Evolutionary conservation across 176 grass and related monocot genomes (phyloP).

Genomic region (Avena sativa): DNA sequence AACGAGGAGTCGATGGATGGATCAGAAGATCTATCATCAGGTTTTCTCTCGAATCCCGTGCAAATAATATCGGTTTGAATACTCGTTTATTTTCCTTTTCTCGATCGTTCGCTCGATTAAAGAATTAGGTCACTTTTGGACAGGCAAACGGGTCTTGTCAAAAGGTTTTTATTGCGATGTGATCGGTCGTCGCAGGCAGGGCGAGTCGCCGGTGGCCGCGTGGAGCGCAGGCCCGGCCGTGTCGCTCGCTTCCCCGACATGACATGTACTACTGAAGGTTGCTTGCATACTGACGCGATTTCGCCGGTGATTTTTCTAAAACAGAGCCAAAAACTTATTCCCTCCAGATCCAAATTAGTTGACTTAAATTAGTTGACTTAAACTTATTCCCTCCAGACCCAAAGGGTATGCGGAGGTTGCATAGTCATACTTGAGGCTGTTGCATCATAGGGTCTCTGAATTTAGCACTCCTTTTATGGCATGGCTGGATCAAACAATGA

Average conservation of each 20-base stretch:
- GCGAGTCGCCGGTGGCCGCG: slow-evolving; percentile 5
- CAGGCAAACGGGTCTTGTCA: background rate
- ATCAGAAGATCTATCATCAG: background rate
- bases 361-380: too few species aligned
- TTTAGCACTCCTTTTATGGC: too few species aligned
- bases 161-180: background rate
- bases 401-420: too few species aligned
- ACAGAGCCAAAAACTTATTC: too few species aligned
- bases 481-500: too few species aligned
- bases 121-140: background rate
- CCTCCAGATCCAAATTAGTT: too few species aligned
- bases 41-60: background rate
- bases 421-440: too few species aligned
- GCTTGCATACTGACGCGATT: too few species aligned
- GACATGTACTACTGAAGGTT: background rate
- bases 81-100: background rate
- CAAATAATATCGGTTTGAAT: background rate
- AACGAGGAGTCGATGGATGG: background rate
- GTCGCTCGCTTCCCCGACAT: background rate
- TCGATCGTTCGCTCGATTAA: background rate
- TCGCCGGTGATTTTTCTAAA: too few species aligned
- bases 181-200: background rate
- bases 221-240: background rate
- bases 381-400: too few species aligned
- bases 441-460: too few species aligned